Evolutionary conservation across 495 filamentous ascomycete genomes (phyloP).

Genomic region (Annulohypoxylon nitens): DNA sequence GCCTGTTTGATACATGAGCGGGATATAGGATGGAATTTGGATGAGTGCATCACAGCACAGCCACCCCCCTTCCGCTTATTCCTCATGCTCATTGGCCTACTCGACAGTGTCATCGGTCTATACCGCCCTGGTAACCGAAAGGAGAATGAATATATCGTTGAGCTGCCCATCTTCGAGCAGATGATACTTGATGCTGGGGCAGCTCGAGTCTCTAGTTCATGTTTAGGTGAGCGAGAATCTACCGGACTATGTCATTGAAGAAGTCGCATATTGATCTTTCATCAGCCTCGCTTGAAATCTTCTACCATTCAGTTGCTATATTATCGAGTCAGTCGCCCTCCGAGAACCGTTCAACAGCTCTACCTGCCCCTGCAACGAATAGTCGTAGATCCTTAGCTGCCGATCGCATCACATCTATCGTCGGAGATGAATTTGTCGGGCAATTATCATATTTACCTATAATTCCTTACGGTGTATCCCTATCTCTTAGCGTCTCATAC

Average conservation of each 20-base stretch:
- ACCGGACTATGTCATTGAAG: background rate
- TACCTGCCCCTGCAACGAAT: constrained; percentile 68
- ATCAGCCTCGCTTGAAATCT: constrained; percentile 72
- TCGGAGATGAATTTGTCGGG: constrained; percentile 66
- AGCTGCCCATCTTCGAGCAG: constrained; percentile 76
- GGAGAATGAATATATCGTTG: constrained; percentile 62
- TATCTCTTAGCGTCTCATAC: constrained; percentile 78
- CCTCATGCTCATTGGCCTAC: constrained; percentile 62
- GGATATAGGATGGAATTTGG: constrained; percentile 70
- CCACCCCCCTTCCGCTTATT: constrained; percentile 61
- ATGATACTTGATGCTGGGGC: constrained; percentile 66
- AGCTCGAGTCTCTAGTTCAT: constrained; percentile 53
- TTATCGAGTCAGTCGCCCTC: constrained; percentile 60
- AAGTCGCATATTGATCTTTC: constrained; percentile 25
- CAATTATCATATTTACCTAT: constrained; percentile 72
- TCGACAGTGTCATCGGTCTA: constrained; percentile 75
- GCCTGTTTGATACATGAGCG: constrained; percentile 75
- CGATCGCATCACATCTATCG: constrained; percentile 72
- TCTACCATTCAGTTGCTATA: constrained; percentile 78
- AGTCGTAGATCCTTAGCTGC: constrained; percentile 73
- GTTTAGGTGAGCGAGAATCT: constrained; percentile 58
- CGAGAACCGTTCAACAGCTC: constrained; percentile 57
- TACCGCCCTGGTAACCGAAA: constrained; percentile 71
- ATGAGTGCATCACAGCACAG: constrained; percentile 61
- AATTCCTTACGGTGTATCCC: constrained; percentile 74